Conservation (phyloP, 768 basidiomycete genomes). For the Crassisporium funariophilum region DNA sequence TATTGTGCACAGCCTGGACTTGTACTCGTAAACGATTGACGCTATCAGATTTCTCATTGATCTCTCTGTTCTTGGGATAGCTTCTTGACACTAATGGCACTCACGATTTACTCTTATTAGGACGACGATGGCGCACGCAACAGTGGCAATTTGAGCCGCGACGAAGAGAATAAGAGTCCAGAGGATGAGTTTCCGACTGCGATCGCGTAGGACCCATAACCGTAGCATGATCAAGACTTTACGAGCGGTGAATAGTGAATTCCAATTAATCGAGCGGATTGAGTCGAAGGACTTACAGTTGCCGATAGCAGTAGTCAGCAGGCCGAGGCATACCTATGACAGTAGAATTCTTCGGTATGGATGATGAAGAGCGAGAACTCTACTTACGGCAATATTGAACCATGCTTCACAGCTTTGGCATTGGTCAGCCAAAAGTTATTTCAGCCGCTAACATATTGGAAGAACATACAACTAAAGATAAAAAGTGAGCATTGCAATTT, state of each 20-base stretch:
- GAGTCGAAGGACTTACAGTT: slow-evolving; percentile 29
- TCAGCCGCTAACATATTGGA: neutral
- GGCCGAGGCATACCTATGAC: slow-evolving; percentile 32
- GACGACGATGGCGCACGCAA: slow-evolving; percentile 26
- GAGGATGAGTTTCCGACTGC: slow-evolving; percentile 27
- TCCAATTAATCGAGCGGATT: neutral
- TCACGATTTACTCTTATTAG: slow-evolving; percentile 28
- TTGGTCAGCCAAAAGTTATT: neutral
- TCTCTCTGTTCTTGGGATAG: neutral
- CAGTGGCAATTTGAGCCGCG: slow-evolving; percentile 27
- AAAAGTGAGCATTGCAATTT: neutral
- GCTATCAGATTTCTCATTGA: neutral
- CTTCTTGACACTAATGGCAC: neutral
- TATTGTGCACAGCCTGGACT: slow-evolving; percentile 7
- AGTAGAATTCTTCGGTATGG: neutral
- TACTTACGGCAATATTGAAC: slow-evolving; percentile 14
- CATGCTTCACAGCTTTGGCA: slow-evolving; percentile 12
- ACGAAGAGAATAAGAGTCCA: slow-evolving; percentile 30
- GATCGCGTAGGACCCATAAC: slow-evolving; percentile 39
- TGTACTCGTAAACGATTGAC: neutral
- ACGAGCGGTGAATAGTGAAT: neutral
- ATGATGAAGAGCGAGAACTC: neutral
- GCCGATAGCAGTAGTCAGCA: slow-evolving; percentile 34
- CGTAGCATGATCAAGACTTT: slow-evolving; percentile 42
- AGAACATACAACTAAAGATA: slow-evolving; percentile 1